These are phyloP conservation scores for Fraxinus quadrangulata DNA, from an alignment of 257 asterid genomes.

Conservation along the genomic window DNA sequence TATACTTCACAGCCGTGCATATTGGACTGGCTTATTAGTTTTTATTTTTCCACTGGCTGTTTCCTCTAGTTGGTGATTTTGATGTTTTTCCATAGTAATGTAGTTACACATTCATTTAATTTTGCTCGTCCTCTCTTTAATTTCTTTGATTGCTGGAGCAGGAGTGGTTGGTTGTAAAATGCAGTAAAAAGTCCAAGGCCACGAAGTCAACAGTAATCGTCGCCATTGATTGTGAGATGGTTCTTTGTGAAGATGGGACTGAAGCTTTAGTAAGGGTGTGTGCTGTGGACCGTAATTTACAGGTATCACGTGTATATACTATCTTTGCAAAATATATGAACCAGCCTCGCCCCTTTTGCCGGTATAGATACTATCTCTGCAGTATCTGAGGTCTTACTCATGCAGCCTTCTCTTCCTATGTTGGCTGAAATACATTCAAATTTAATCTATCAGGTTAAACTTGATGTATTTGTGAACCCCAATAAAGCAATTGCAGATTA, in stretches of 20 bases:
- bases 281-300: conserved; percentile 73
- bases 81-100: background rate
- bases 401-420: background rate
- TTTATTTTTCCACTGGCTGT: background rate
- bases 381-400: conserved; percentile 11
- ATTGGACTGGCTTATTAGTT: background rate
- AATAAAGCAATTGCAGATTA: conserved; percentile 75
- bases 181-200: conserved; percentile 52
- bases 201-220: conserved; percentile 48
- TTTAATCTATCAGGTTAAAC: conserved; percentile 59
- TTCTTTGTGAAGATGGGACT: conserved; percentile 86
- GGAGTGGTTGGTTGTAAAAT: conserved; percentile 72
- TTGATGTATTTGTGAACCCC: conserved; percentile 71
- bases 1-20: background rate
- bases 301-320: conserved; percentile 45
- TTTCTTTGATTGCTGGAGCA: conserved; percentile 34
- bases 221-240: conserved; percentile 98
- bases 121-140: conserved; percentile 17
- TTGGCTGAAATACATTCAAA: conserved; percentile 4
- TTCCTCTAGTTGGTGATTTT: background rate
- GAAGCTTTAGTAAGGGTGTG: conserved; percentile 93
- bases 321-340: background rate
- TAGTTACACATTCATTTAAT: background rate
- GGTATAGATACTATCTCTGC: background rate
- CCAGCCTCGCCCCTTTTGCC: background rate